These are phyloP conservation scores for Fomitopsis palustris DNA, from an alignment of 1,284 basidiomycete genomes.

Conservation along the genomic window DNA sequence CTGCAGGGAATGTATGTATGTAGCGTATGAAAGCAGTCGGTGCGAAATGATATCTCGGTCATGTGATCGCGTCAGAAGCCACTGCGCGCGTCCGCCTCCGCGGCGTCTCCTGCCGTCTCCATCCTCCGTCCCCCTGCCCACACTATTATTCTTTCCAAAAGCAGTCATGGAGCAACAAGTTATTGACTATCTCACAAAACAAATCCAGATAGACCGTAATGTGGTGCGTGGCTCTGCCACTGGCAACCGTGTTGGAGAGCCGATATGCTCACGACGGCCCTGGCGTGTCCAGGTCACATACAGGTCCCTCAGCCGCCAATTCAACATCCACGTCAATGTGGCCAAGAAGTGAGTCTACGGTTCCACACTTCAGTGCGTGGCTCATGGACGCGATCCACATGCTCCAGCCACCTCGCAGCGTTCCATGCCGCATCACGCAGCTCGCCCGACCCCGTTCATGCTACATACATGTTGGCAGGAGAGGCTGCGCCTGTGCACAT, in stretches of 20 bases:
- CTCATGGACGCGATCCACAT: neutral
- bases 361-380: neutral
- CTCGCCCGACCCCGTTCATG: constrained; percentile 41
- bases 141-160: neutral
- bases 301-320: constrained; percentile 64
- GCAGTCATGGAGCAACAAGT: constrained; percentile 41
- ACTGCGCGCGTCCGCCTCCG: neutral
- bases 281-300: constrained; percentile 58
- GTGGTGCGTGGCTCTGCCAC: constrained; percentile 42
- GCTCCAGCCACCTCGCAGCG: constrained; percentile 53
- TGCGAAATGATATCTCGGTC: too few relatives aligned
- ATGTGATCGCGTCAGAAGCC: neutral
- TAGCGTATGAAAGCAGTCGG: too few relatives aligned
- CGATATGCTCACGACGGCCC: constrained; percentile 1
- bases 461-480: constrained; percentile 69
- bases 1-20: too few relatives aligned
- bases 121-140: neutral
- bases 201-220: constrained; percentile 57
- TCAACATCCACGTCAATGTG: constrained; percentile 64
- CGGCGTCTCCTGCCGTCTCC: neutral
- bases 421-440: constrained; percentile 44
- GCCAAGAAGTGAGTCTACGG: constrained; percentile 58
- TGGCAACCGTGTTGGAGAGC: neutral
- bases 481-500: constrained; percentile 25
- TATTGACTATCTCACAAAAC: constrained; percentile 58